These are phyloP conservation scores for Fagopyrum tataricum DNA, from an alignment of 148 eudicot species.

Conservation along the genomic window DNA sequence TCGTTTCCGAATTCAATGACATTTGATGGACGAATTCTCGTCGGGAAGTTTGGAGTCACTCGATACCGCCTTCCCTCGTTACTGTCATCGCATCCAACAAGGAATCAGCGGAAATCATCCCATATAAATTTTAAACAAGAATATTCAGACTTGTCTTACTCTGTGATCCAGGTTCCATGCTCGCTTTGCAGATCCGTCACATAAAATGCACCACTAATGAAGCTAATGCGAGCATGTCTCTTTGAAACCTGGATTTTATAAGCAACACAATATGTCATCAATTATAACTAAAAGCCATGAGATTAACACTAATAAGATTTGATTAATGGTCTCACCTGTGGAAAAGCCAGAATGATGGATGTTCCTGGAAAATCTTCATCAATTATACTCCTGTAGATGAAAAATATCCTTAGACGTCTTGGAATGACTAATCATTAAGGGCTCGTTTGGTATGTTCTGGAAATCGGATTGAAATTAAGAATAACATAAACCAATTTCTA, in stretches of 20 bases:
- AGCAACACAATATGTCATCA: neutral
- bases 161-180: conserved; percentile 76
- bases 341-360: conserved; percentile 41
- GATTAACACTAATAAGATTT: neutral
- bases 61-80: conserved; percentile 70
- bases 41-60: conserved; percentile 63
- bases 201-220: conserved; percentile 57
- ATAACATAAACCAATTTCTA: no score
- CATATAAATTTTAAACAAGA: neutral
- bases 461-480: no score
- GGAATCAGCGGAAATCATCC: neutral
- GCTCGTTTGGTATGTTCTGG: no score
- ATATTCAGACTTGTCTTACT: conserved; percentile 39
- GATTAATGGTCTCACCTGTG: conserved; percentile 42
- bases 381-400: conserved; percentile 33
- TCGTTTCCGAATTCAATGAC: conserved; percentile 71
- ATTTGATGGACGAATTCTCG: conserved; percentile 73
- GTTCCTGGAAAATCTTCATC: conserved; percentile 42
- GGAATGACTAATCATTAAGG: neutral
- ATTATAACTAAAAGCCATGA: neutral
- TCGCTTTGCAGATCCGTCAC: conserved; percentile 76
- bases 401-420: neutral
- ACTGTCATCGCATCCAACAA: conserved; percentile 27
- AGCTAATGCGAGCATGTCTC: conserved; percentile 62
- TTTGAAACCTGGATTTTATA: conserved; percentile 49